A percentile compares a stretch with the other conserved stretches of the same genome.
Evolutionary conservation across 345 rosid species (phyloP).

Genomic region (Camelina laxa): DNA sequence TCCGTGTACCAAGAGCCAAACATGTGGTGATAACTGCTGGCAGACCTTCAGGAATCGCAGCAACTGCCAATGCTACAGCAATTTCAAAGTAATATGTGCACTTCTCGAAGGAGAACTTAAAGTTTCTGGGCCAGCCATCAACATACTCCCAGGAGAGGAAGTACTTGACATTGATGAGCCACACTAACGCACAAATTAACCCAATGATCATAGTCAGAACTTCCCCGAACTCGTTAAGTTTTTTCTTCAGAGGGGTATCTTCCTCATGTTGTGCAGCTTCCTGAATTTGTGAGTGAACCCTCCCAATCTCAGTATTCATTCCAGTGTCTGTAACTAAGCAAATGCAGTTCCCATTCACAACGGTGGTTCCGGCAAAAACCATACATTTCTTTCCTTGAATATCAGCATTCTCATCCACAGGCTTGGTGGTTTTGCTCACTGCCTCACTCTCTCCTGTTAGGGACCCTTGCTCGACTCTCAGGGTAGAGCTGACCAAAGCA

Average conservation of each 20-base stretch:
- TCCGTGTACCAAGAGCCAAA: conserved; percentile 91
- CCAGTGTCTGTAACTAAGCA: conserved; percentile 83
- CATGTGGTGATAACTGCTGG: conserved; percentile 98
- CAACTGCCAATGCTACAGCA: conserved; percentile 95
- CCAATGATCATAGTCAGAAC: conserved; percentile 81
- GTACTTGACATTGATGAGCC: conserved; percentile 94
- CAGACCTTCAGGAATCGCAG: conserved; percentile 97
- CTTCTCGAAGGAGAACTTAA: conserved; percentile 92
- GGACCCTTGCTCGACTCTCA: conserved; percentile 87
- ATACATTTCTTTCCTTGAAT: conserved; percentile 90
- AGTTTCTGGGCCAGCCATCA: conserved; percentile 88
- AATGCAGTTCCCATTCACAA: conserved; percentile 82
- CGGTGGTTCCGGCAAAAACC: conserved; percentile 89
- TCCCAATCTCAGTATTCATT: conserved; percentile 88
- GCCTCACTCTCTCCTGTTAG: conserved; percentile 96
- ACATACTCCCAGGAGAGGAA: conserved; percentile 94
- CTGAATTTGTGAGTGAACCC: conserved; percentile 93
- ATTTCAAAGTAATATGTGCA: conserved; percentile 98
- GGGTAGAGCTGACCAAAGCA: conserved; percentile 71
- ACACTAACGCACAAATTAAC: conserved; percentile 76
- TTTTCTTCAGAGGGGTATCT: conserved; percentile 94
- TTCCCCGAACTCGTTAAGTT: conserved; percentile 89
- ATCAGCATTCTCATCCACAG: conserved; percentile 67
- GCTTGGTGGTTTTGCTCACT: conserved; percentile 72
- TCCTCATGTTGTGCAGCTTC: conserved; percentile 85